These are phyloP conservation scores for Chionographis japonica DNA, from an alignment of 106 monocot species.

Conservation along the genomic window DNA sequence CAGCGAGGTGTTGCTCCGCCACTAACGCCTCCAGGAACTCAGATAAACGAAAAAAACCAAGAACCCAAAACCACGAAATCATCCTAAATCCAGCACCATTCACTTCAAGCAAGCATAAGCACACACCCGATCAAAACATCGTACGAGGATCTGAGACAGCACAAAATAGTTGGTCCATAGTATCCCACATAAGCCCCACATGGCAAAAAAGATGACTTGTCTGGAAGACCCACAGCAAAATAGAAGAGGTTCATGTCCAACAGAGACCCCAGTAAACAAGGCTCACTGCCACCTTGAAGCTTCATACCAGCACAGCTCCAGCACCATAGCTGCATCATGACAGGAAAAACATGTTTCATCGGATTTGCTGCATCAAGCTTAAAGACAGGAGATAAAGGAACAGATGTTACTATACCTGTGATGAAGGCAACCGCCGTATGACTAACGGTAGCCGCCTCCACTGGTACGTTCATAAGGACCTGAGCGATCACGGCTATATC, in stretches of 20 bases:
- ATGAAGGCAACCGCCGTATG: not conserved
- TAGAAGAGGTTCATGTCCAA: not conserved
- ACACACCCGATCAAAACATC: slow-evolving; percentile 8
- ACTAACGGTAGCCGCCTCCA: slow-evolving; percentile 27
- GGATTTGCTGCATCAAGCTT: not conserved
- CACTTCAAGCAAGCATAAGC: slow-evolving; percentile 14
- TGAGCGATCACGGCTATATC: slow-evolving; percentile 36
- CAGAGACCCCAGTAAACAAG: not conserved
- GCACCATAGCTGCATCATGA: slow-evolving; percentile 4
- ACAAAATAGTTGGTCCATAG: slow-evolving; percentile 8
- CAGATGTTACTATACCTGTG: not conserved
- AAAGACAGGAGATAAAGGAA: not conserved
- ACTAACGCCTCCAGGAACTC: not conserved
- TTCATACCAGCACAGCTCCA: not conserved
- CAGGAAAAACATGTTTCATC: not conserved
- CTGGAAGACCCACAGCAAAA: not conserved
- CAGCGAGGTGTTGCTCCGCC: not conserved
- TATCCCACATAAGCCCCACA: slow-evolving; percentile 1
- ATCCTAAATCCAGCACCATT: not conserved
- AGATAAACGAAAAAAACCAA: not conserved
- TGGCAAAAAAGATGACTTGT: not conserved
- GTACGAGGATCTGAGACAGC: slow-evolving; percentile 16
- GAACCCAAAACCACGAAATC: not conserved
- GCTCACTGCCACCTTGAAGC: slow-evolving; percentile 1
- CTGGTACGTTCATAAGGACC: slow-evolving; percentile 45